A percentile compares a stretch with the other conserved stretches of the same genome.
These are phyloP conservation scores for Emmonsiellopsis sp. DNA, from an alignment of 2,329 filamentous ascomycete genomes.

Conservation along the genomic window DNA sequence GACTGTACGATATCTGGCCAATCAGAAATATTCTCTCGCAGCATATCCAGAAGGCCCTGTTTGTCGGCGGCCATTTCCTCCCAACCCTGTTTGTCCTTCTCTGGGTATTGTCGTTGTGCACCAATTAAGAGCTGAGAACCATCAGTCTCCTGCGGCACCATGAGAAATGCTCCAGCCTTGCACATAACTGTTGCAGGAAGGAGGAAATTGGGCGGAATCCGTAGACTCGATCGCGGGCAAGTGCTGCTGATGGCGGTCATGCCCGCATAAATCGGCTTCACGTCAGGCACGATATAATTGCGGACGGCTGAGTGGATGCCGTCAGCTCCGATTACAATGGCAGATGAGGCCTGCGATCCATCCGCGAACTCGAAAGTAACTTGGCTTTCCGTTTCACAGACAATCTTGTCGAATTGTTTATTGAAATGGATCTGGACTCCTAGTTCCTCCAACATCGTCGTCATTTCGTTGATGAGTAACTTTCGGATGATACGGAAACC, in stretches of 20 bases:
- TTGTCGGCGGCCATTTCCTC: constrained; percentile 33
- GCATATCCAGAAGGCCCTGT: constrained; percentile 27
- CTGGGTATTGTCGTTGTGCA: constrained; percentile 32
- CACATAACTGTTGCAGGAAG: constrained; percentile 39
- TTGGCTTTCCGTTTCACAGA: constrained; percentile 29
- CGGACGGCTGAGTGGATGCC: constrained; percentile 52
- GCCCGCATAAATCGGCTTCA: constrained; percentile 43
- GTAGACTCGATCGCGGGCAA: constrained; percentile 7
- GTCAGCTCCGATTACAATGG: constrained; percentile 48
- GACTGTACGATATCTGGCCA: constrained; percentile 30
- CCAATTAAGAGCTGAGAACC: constrained; percentile 44
- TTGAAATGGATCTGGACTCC: constrained; percentile 39
- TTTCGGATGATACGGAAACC: constrained; percentile 48
- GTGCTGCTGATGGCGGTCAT: constrained; percentile 21
- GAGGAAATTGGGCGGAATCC: constrained; percentile 24
- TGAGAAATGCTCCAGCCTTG: constrained; percentile 40
- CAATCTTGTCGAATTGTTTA: constrained; percentile 40
- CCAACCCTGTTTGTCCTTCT: constrained; percentile 37
- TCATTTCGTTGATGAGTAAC: constrained; percentile 43
- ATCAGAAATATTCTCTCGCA: constrained; percentile 24
- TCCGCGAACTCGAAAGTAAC: constrained; percentile 43
- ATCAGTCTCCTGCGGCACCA: constrained; percentile 41
- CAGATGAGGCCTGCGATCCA: constrained; percentile 31
- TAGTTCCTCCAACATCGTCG: constrained; percentile 30
- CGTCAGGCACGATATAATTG: constrained; percentile 41